Conservation (phyloP, 768 basidiomycete species). For the Aureoboletus auriporus region DNA sequence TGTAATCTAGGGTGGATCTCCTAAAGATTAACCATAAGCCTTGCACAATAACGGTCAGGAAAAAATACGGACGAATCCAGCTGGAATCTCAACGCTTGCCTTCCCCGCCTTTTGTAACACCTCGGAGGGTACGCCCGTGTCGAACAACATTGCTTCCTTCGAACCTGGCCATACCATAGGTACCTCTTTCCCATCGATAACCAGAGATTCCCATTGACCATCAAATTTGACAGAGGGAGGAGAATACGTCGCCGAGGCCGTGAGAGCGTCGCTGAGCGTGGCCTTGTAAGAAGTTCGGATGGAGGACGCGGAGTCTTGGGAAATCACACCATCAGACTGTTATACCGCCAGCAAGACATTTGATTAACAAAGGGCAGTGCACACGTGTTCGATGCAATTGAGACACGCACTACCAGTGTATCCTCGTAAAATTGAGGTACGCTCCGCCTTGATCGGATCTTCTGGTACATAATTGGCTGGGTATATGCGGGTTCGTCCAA, state of each 20-base stretch:
- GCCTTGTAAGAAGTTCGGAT: constrained; percentile 58
- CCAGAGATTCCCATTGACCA: constrained; percentile 56
- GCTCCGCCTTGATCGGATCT: constrained; percentile 71
- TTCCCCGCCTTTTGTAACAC: constrained; percentile 56
- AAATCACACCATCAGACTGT: constrained; percentile 38
- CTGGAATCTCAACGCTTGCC: constrained; percentile 60
- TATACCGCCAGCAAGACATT: not conserved
- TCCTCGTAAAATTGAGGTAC: constrained; percentile 83
- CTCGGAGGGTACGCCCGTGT: constrained; percentile 60
- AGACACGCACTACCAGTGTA: constrained; percentile 58
- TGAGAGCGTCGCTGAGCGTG: constrained; percentile 60
- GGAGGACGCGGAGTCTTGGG: constrained; percentile 41
- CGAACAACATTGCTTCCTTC: constrained; percentile 49
- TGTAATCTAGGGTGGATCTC: constrained; percentile 76
- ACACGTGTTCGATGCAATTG: not conserved
- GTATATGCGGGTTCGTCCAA: constrained; percentile 85
- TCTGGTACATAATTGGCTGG: constrained; percentile 87
- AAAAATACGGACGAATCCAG: constrained; percentile 55
- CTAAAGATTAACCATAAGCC: constrained; percentile 33
- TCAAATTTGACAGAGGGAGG: constrained; percentile 56
- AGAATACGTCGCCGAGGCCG: constrained; percentile 41
- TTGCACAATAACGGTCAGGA: not conserved
- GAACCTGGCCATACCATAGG: constrained; percentile 56
- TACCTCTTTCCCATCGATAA: constrained; percentile 10
- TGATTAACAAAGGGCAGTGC: not conserved